Evolutionary conservation across 2,329 filamentous ascomycete genomes (phyloP).

Genomic region (Aureobasidium subglaciale): DNA sequence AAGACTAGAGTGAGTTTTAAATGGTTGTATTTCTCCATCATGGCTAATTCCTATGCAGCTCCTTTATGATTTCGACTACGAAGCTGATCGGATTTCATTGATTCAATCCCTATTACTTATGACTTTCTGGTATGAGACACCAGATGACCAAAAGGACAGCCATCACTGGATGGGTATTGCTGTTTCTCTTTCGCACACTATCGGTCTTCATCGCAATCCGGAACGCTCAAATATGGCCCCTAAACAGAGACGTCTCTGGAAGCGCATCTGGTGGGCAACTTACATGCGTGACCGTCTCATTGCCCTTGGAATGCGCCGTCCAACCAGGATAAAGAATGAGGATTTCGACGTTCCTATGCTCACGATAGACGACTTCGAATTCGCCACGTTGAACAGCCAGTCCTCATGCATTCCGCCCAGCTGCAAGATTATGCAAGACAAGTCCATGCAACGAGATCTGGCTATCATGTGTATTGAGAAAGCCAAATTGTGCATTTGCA

Average conservation of each 20-base stretch:
- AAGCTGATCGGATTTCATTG: constrained; percentile 78
- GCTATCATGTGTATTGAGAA: constrained; percentile 88
- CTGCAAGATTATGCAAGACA: constrained; percentile 64
- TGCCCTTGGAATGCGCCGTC: constrained; percentile 85
- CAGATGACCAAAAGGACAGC: constrained; percentile 93
- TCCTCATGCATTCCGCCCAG: constrained; percentile 51
- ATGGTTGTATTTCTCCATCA: background rate
- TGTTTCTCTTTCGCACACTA: constrained; percentile 85
- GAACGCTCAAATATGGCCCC: constrained; percentile 66
- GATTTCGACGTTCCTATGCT: constrained; percentile 94
- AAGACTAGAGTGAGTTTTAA: constrained; percentile 64
- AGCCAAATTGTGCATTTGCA: constrained; percentile 79
- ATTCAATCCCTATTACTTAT: constrained; percentile 85
- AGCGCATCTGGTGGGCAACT: constrained; percentile 95
- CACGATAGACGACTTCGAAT: constrained; percentile 75
- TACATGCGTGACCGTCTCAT: constrained; percentile 93
- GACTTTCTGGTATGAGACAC: constrained; percentile 97
- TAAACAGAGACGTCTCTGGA: constrained; percentile 76
- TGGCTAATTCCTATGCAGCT: constrained; percentile 43
- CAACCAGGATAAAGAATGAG: constrained; percentile 84
- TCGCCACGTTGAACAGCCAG: constrained; percentile 38
- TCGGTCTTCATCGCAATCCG: constrained; percentile 84
- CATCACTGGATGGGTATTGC: constrained; percentile 99
- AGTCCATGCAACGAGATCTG: constrained; percentile 66
- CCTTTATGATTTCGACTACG: constrained; percentile 92